phyloP scores from a whole-genome alignment of 345 rosid species.

The Erucastrum elatum region DNA sequence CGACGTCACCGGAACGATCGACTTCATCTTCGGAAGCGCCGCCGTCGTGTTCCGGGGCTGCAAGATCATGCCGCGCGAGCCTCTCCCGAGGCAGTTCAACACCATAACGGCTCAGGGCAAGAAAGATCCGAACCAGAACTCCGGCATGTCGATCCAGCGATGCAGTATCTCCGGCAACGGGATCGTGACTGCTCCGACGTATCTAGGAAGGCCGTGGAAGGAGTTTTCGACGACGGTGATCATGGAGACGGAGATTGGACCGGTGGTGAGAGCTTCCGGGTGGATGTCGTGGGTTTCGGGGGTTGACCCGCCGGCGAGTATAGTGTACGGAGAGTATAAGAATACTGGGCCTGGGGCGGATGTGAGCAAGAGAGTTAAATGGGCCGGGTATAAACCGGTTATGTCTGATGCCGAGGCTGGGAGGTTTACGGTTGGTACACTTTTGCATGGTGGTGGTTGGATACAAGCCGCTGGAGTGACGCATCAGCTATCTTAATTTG shows the following conservation, averaged over 20 bases:
- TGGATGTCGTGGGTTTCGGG: conserved; percentile 71
- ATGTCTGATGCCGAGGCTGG: conserved; percentile 51
- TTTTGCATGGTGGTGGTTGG: conserved; percentile 69
- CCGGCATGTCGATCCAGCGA: conserved; percentile 79
- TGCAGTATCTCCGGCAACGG: conserved; percentile 42
- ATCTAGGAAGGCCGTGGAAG: conserved; percentile 92
- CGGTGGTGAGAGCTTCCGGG: conserved; percentile 53
- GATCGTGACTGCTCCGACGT: conserved; percentile 57
- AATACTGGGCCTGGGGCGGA: conserved; percentile 66
- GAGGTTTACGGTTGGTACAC: conserved; percentile 58
- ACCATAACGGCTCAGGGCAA: conserved; percentile 97
- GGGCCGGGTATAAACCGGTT: conserved; percentile 65
- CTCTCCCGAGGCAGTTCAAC: conserved; percentile 65
- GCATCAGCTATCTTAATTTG: conserved; percentile 40
- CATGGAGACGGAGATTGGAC: conserved; percentile 68
- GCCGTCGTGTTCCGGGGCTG: conserved; percentile 78
- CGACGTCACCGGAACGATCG: conserved; percentile 78
- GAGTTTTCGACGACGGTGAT: conserved; percentile 71
- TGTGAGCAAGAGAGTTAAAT: conserved; percentile 48
- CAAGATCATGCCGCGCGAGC: conserved; percentile 72
- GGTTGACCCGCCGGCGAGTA: conserved; percentile 63
- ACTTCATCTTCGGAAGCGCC: conserved; percentile 87
- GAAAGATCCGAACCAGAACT: conserved; percentile 81
- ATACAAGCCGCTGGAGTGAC: conserved; percentile 51
- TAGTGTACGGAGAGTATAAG: conserved; percentile 70